Base-by-base conservation (phyloP, 2,329 filamentous ascomycete species). In the Fusarium sp. region DNA sequence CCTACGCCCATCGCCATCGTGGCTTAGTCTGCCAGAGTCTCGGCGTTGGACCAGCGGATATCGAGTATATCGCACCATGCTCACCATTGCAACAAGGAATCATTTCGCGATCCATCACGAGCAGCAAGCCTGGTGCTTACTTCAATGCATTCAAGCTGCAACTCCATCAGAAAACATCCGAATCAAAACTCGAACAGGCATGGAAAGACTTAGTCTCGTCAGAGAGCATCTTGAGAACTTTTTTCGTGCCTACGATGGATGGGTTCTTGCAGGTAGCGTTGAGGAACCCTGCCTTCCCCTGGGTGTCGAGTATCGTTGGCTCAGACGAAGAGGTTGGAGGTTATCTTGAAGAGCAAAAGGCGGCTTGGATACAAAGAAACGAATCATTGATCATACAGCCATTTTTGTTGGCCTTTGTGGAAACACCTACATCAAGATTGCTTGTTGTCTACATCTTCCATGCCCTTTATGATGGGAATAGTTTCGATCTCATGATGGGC, bases 21-120 rank as follows among this genome's bases (percentile, higher is more conserved):
- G 79, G 84, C 13, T 70, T 78, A 9, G 84, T 87, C 9, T 87
- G 87, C 19, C 81, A 82, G 9, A 79, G 82, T 6, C 80, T 97
- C 0, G 79, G 79, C 0, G 67, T 90, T 3, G 73, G 81, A 1
- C 77, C 82, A 2, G 75, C 79, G 8, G 82, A 89, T 2, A 85
- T 97, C 12, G 91, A 96, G 74, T 87, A 88, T 61, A 87, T 97
- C 53, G 89, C 89, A 1, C 94, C 94, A 6, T 97, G 94, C 76
- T 97, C 94, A 1, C 88, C 94, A 1, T 81, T 97, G 2, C 94
- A 98, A 75, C 89, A 95, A 76, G 94, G 94, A 1, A 95, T 98
- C 82, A 88, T 97, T 51, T 91, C 91, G 8, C 86, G 89, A 50
- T 90, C 89, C 25, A 77, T 91, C 39, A 86, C 79, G 0, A 75